phyloP scores from a whole-genome alignment of 2,329 filamentous ascomycete genomes.

The Aureobasidium sp. region DNA sequence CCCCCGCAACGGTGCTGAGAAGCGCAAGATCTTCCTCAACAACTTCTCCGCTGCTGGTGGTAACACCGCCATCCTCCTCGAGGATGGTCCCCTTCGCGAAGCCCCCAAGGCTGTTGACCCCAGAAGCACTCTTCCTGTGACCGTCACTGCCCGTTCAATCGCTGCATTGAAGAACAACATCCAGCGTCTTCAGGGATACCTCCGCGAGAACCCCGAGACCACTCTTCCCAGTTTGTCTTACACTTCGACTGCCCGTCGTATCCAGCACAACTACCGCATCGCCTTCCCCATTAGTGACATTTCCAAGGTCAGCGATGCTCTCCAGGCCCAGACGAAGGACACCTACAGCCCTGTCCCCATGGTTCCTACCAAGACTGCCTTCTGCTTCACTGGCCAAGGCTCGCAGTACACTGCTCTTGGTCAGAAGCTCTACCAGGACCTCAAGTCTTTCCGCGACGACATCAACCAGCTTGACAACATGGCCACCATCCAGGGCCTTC shows the following conservation, averaged over 20 bases:
- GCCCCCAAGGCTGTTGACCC: conserved; percentile 38
- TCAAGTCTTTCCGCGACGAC: conserved; percentile 42
- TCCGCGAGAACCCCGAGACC: conserved; percentile 38
- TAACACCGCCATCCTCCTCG: conserved; percentile 47
- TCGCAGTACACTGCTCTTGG: conserved; percentile 47
- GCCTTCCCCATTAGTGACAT: conserved; percentile 42
- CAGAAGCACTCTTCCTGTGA: conserved; percentile 40
- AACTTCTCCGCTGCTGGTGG: conserved; percentile 49
- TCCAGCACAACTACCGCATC: conserved; percentile 48
- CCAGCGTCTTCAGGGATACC: conserved; percentile 39
- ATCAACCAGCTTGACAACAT: conserved; percentile 44
- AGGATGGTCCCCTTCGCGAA: conserved; percentile 42
- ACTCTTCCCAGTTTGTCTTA: conserved; percentile 45
- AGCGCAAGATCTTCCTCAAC: conserved; percentile 46
- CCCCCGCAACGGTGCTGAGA: conserved; percentile 41
- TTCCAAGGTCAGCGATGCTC: conserved; percentile 37
- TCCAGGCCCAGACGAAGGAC: conserved; percentile 43
- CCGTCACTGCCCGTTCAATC: conserved; percentile 46
- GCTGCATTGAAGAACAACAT: conserved; percentile 47
- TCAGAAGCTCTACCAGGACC: conserved; percentile 43
- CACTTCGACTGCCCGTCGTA: conserved; percentile 46
- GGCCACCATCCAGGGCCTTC: conserved; percentile 39
- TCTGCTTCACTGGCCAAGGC: conserved; percentile 47
- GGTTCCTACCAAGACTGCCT: conserved; percentile 44
- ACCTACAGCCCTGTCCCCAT: conserved; percentile 47